phyloP scores from a whole-genome alignment of 1,284 basidiomycete genomes.

The Malassezia sympodialis region DNA sequence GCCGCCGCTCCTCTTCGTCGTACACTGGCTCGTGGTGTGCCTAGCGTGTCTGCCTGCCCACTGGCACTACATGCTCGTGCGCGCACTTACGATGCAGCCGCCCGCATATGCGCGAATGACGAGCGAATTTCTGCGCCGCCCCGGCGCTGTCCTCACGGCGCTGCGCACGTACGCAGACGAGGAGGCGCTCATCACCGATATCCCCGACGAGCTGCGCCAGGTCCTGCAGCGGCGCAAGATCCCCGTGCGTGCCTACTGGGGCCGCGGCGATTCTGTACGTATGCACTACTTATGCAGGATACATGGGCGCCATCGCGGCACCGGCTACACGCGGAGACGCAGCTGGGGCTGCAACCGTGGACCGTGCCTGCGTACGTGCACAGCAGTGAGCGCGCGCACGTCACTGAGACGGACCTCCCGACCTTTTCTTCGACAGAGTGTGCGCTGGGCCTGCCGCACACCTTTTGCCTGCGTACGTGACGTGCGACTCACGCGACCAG shows the following conservation, averaged over 20 bases:
- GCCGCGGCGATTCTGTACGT: slow-evolving; percentile 8
- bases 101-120: not conserved
- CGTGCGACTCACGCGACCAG: not conserved
- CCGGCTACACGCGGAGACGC: slow-evolving; percentile 7
- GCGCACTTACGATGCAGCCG: not conserved
- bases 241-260: slow-evolving; percentile 11
- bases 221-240: not conserved
- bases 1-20: not conserved
- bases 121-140: not conserved
- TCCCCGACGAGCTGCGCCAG: not conserved
- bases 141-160: not conserved
- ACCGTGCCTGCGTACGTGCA: not conserved
- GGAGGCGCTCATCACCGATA: not conserved
- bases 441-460: slow-evolving; percentile 3
- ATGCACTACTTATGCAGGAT: slow-evolving; percentile 1
- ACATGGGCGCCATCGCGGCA: slow-evolving; percentile 10
- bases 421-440: slow-evolving; percentile 7
- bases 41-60: slow-evolving; percentile 3
- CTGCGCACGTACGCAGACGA: slow-evolving; percentile 10
- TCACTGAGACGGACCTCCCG: not conserved
- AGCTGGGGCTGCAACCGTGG: not conserved
- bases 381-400: not conserved
- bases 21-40: not conserved
- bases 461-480: slow-evolving; percentile 15
- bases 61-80: not conserved